phyloP scores from a whole-genome alignment of 257 asterid species.

The Solanum etuberosum region DNA sequence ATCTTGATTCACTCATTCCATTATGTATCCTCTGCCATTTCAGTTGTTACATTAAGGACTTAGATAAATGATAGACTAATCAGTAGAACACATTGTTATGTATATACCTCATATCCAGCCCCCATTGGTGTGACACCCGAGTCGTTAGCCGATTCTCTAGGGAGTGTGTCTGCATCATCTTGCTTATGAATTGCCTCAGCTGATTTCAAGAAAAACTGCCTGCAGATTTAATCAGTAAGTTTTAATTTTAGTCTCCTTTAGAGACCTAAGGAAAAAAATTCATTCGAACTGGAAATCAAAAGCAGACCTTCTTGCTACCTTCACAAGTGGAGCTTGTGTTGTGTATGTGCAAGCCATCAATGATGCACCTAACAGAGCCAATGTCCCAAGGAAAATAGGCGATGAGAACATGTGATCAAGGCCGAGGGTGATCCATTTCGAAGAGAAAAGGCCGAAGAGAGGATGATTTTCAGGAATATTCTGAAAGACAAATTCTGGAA shows the following conservation, averaged over 20 bases:
- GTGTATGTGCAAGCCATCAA: slow-evolving; percentile 88
- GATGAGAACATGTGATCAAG: slow-evolving; percentile 88
- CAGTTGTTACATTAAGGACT: neutral
- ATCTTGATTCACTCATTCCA: neutral
- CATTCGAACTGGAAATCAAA: slow-evolving; percentile 11
- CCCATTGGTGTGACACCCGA: slow-evolving; percentile 64
- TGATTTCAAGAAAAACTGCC: slow-evolving; percentile 74
- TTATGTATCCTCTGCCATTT: neutral
- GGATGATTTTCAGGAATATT: slow-evolving; percentile 69
- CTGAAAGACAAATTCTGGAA: slow-evolving; percentile 50
- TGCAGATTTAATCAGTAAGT: slow-evolving; percentile 14
- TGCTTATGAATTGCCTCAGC: slow-evolving; percentile 57
- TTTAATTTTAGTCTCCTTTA: neutral
- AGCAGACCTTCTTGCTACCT: slow-evolving; percentile 83
- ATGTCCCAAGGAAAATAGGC: slow-evolving; percentile 62
- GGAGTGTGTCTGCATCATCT: slow-evolving; percentile 56
- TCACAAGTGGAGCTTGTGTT: slow-evolving; percentile 70
- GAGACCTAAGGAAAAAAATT: neutral
- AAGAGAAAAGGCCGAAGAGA: slow-evolving; percentile 51
- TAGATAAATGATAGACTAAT: neutral
- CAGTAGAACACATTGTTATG: neutral
- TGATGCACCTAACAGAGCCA: slow-evolving; percentile 66
- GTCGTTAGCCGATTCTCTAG: slow-evolving; percentile 68
- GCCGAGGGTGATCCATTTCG: slow-evolving; percentile 79
- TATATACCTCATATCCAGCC: slow-evolving; percentile 74